Evolutionary conservation across 2,329 filamentous ascomycete species (phyloP).

Genomic region (Xylariaceae sp.): DNA sequence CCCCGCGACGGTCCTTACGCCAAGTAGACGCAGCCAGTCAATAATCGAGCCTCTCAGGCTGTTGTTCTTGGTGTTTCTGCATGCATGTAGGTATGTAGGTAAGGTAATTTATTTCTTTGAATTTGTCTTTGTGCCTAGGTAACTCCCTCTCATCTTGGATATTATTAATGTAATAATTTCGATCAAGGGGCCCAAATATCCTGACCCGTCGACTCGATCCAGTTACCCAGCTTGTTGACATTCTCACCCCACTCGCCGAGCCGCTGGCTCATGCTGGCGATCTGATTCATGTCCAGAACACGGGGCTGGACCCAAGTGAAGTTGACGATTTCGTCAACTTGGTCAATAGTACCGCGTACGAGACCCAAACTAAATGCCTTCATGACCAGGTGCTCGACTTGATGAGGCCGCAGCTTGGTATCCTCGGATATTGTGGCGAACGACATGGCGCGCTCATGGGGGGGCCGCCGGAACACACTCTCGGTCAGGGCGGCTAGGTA

Average conservation of each 20-base stretch:
- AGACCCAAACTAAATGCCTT: constrained; percentile 94
- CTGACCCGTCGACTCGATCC: constrained; percentile 90
- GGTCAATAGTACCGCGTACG: constrained; percentile 87
- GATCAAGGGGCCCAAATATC: constrained; percentile 80
- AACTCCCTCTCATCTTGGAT: too few relatives aligned
- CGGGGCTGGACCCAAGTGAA: constrained; percentile 99
- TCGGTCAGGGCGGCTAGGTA: constrained; percentile 94
- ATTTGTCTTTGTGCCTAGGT: too few relatives aligned
- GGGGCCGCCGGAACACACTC: constrained; percentile 89
- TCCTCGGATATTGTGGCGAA: constrained; percentile 84
- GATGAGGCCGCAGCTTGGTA: constrained; percentile 83
- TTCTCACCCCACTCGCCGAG: constrained; percentile 93
- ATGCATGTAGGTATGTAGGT: too few relatives aligned
- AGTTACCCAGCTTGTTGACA: constrained; percentile 92
- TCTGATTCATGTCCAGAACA: constrained; percentile 92
- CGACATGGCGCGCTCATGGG: constrained; percentile 90
- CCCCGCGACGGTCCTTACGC: too few relatives aligned
- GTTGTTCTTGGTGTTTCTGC: background rate
- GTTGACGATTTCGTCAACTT: constrained; percentile 87
- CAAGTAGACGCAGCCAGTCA: too few relatives aligned
- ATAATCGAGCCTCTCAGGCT: background rate
- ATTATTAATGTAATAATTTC: background rate
- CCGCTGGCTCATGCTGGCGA: constrained; percentile 82
- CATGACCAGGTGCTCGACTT: constrained; percentile 98
- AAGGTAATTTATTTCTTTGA: too few relatives aligned